Evolutionary conservation across 2,329 filamentous ascomycete genomes (phyloP), one percentile per base, ranked within the genome.

Genomic region (Xylaria multiplex): DNA sequence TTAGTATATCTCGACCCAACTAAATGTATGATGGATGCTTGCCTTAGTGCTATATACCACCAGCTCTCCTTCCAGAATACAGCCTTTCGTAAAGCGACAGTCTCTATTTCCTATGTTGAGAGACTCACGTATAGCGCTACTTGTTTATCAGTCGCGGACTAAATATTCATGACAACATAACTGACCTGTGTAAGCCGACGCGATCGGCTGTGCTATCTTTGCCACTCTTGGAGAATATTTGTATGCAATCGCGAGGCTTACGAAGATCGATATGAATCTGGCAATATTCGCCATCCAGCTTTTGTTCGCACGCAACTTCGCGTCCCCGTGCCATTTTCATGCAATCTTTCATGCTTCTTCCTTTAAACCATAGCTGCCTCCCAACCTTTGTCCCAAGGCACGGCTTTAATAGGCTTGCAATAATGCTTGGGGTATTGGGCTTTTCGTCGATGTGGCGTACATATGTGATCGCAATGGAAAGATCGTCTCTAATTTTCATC

Each of bases 151-250:
- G 64, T n/a, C 19, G 37, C 13, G 22, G 3, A 8, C 22, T 4
- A 2, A 11, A 16, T 35, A 54, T n/a, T 19, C 7, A 16, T 19
- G 13, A 13, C 14, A 43, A 48, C 27, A 8, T 9, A 22, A 72
- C 81, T 71, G 75, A 86, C 85, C 75, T 74, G 69, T 91, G 88
- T 24, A 96, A 77, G 1, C 81, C 82, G 11, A 77, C 71, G 40
- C 91, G 86, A 76, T 97, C 93, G 58, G 80, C 75, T 0, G 93
- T 97, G 50, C 93, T 95, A 70, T 97, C 92, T 75, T 96, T 96
- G 64, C 93, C 93, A 73, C 93, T 96, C 76, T 97, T 97, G 9
- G 93, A 96, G 75, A 96, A 97, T 35, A 97, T 95, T 69, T 91
- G 90, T 32, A 97, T 88, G 54, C 83, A 85, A 0, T 84, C 75